A percentile compares a stretch with the other conserved stretches of the same genome.
These are phyloP conservation scores for Metroxylon sagu DNA, from an alignment of 176 grass and related monocot species.

Conservation along the genomic window DNA sequence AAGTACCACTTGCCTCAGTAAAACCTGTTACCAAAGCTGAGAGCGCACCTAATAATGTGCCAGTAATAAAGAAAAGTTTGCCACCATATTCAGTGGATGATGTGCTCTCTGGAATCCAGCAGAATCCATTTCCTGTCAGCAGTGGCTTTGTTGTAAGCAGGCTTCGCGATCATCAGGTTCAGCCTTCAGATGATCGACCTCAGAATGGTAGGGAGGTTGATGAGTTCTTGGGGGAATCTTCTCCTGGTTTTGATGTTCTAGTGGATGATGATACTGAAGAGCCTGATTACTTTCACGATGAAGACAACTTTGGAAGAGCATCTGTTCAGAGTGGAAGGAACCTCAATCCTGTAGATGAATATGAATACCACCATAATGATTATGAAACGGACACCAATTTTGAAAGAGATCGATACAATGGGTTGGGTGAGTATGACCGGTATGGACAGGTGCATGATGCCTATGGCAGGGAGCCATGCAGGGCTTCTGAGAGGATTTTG, in stretches of 20 bases:
- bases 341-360: constrained; percentile 63
- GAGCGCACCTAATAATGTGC: constrained; percentile 15
- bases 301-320: constrained; percentile 53
- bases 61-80: constrained; percentile 27
- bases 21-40: constrained; percentile 31
- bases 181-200: constrained; percentile 39
- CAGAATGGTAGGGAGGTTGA: constrained; percentile 65
- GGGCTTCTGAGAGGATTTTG: constrained; percentile 43
- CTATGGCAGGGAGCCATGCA: constrained; percentile 57
- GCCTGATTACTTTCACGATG: constrained; percentile 51
- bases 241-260: constrained; percentile 93
- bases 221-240: constrained; percentile 65
- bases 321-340: constrained; percentile 21
- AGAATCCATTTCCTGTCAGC: constrained; percentile 26
- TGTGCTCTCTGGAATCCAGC: constrained; percentile 36
- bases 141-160: constrained; percentile 39
- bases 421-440: constrained; percentile 26
- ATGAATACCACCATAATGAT: constrained; percentile 49
- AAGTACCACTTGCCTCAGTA: constrained; percentile 16
- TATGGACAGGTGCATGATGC: constrained; percentile 29
- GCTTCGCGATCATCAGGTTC: constrained; percentile 25
- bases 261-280: constrained; percentile 65
- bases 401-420: constrained; percentile 59
- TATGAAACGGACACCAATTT: constrained; percentile 32
- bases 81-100: constrained; percentile 24